Base-by-base conservation (phyloP, 2,329 filamentous ascomycete genomes). In the Talaromyces sp. region DNA sequence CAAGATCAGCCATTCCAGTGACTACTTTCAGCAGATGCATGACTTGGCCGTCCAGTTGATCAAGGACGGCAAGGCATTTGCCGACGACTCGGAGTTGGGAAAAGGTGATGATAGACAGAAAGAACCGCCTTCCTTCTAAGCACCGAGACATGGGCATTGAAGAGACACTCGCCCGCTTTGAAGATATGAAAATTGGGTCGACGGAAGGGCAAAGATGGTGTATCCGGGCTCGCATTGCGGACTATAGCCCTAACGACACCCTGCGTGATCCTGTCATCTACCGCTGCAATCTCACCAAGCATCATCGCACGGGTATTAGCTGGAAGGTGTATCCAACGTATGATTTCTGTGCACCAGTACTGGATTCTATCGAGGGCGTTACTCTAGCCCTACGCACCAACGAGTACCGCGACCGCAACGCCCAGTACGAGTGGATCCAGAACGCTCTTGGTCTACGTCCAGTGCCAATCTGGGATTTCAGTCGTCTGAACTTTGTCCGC, bases 221-320 rank as follows among this genome's bases (percentile, higher is more conserved):
- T 80, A 95, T 98, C 70, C 91, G 95, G 66, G 95, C 95, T 38
- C 36, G 36, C 36, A 15, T 38, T 38, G 36, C 36, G 13, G 64
- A 97, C 95, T 84, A 91, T 98, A 71, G 93, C 92, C 1, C 87
- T 91, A 98, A 98, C 84, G 96, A 96, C 80, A 92, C 94, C 62
- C 89, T 98, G 86, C 87, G 95, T 70, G 95, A 98, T 78, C 95
- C 95, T 11, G 93, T 98, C 79, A 96, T 98, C 77, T 98, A 97
- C 84, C 89, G 95, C 70, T 97, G 92, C 86, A 97, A 96, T 76
- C 82, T 11, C 11, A 13, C 4, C 36, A 38, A 38, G 36, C 87
- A 89, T 72, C 86, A 88, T 77, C 84, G 87, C 61, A 89, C 86
- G 5, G 86, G 86, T 19, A 77, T 75, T 54, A 84, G 82, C 67